These are phyloP conservation scores for Salix caprea DNA, from an alignment of 345 rosid genomes.

Conservation along the genomic window DNA sequence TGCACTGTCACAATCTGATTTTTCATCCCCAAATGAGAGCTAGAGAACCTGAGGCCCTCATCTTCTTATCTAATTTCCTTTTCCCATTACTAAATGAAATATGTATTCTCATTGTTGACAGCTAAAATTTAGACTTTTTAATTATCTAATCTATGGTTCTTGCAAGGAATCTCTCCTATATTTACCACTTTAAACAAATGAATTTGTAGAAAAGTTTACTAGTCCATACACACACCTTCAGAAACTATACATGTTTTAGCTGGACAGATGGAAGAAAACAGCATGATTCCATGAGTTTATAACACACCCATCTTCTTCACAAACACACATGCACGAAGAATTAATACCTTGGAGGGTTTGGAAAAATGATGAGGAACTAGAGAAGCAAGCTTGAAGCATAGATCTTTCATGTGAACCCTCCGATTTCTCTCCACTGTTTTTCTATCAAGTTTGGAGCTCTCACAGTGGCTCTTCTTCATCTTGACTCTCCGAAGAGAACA, in stretches of 20 bases:
- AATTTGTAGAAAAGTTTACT: neutral
- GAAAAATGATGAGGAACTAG: constrained; percentile 34
- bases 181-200: neutral
- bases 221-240: neutral
- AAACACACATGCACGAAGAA: neutral
- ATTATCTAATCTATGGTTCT: neutral
- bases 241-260: neutral
- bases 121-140: neutral
- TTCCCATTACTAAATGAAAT: neutral
- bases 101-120: neutral
- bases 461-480: constrained; percentile 27
- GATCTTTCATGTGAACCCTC: constrained; percentile 50
- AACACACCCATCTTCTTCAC: neutral
- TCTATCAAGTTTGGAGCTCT: constrained; percentile 39
- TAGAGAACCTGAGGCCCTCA: neutral
- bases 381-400: constrained; percentile 52
- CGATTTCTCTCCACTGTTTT: constrained; percentile 55
- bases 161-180: neutral
- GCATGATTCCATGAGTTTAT: neutral
- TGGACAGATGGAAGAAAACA: neutral
- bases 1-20: neutral
- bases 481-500: neutral
- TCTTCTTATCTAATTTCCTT: neutral
- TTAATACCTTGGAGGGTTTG: constrained; percentile 44
- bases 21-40: neutral